Percentiles rank a stretch among this genome's conserved stretches.
Evolutionary conservation across 1,284 basidiomycete species (phyloP).

Genomic region (Marasmius sp.): DNA sequence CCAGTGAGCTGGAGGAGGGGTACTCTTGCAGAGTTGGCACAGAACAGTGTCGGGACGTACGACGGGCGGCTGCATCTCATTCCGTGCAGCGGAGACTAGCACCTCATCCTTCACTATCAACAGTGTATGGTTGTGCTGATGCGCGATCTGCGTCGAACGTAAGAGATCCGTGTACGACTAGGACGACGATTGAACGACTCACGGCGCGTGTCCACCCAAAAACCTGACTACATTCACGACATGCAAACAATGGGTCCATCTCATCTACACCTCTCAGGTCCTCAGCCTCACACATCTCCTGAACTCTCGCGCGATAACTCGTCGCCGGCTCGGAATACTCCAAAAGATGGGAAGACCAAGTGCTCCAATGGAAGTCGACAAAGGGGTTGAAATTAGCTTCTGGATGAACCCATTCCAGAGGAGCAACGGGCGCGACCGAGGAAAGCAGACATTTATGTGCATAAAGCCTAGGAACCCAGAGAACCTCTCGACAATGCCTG

Average conservation of each 20-base stretch:
- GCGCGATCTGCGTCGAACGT: too few relatives aligned
- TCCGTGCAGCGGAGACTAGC: too few relatives aligned
- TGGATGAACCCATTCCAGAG: background rate
- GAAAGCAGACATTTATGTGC: background rate
- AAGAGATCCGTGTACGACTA: too few relatives aligned
- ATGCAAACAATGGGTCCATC: background rate
- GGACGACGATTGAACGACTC: too few relatives aligned
- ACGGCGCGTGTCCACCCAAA: too few relatives aligned
- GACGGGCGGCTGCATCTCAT: too few relatives aligned
- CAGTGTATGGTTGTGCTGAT: too few relatives aligned
- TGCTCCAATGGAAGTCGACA: background rate
- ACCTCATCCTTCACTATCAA: too few relatives aligned
- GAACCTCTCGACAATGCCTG: background rate
- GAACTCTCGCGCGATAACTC: background rate
- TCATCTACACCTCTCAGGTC: background rate
- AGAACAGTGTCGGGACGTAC: too few relatives aligned
- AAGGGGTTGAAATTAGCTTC: background rate
- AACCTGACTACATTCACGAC: background rate
- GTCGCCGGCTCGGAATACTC: background rate
- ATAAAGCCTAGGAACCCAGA: background rate
- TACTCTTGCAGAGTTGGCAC: too few relatives aligned
- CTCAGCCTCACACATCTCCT: background rate
- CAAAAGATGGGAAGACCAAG: background rate
- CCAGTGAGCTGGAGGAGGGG: too few relatives aligned
- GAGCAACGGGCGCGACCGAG: background rate